Conservation (phyloP, 148 eudicot genomes). For the Camellia lanceoleosa region DNA sequence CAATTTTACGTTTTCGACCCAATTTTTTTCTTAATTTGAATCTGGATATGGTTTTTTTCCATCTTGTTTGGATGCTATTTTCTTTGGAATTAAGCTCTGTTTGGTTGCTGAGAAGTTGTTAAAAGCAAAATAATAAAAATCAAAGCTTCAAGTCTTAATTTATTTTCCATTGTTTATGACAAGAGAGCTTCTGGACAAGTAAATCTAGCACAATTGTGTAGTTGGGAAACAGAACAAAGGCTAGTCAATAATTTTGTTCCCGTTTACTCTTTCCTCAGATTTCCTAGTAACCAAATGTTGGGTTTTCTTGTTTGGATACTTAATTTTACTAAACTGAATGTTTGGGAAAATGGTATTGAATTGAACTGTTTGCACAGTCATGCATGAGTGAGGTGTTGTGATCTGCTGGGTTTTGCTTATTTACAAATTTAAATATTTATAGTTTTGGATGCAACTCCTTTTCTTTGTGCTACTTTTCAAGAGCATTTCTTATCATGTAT, state of each 20-base stretch:
- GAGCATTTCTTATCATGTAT: neutral
- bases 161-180: neutral
- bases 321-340: neutral
- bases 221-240: neutral
- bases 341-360: slow-evolving; percentile 10
- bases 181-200: neutral
- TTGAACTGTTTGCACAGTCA: neutral
- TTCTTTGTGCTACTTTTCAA: neutral
- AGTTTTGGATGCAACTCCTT: neutral
- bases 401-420: neutral
- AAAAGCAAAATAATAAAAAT: neutral
- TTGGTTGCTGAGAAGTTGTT: neutral
- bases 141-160: neutral
- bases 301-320: slow-evolving; percentile 3
- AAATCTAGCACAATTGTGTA: neutral
- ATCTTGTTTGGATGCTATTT: neutral
- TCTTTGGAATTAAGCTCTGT: neutral
- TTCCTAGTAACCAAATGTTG: neutral
- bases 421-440: neutral
- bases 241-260: neutral
- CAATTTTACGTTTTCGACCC: neutral
- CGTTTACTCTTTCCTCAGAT: neutral
- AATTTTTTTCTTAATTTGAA: neutral
- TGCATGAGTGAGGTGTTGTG: neutral
- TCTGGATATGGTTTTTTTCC: neutral